Base-by-base conservation (phyloP, 2,329 filamentous ascomycete genomes). In the Colletotrichum graminicola region DNA sequence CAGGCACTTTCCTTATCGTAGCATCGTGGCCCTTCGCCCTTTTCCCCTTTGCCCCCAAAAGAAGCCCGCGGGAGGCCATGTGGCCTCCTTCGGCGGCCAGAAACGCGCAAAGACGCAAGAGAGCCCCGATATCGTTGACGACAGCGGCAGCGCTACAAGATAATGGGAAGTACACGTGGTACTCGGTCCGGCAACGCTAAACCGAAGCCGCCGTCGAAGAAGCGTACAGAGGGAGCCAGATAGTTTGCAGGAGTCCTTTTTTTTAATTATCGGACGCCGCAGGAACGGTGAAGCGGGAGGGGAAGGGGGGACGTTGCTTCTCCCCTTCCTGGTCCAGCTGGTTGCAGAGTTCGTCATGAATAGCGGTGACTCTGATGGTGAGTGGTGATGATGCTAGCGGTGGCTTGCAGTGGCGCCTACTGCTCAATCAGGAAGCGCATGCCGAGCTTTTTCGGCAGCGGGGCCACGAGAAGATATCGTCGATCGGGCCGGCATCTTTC, bases 1-100 rank as follows among this genome's bases (percentile, higher is more conserved):
- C 47, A 21, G 47, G 60, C n/a, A 16, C 63, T 10, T 56, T 62
- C 64, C 64, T 57, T 43, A 67, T 32, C 49, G 67, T 71, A 56
- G 62, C 55, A 66, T 62, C 56, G 39, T 41, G 4, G 6, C n/a
- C n/a, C 14, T 39, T 39, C 11, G 36, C 36, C 10, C 36, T 39
- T 12, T 39, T 12, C 14, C 23, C 49, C 23, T 29, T 29, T 29
- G 29, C 29, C 29, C 29, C 29, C 29, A 29, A 16, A 32, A 52
- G 45, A 8, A 43, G 49, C 64, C 32, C 16, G 14, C 18, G 23
- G 57, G 41, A 36, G 43, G 34, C 41, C 39, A 49, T 39, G 49
- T 41, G 18, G 34, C 34, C 34, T 7, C 34, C 23, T 16, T 5
- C 12, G 47, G 18, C 23, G 23, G 14, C 23, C 47, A 51, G 18